These are phyloP conservation scores for Chamaecyparis obtusa DNA, from an alignment of 75 land plant genomes.

Conservation along the genomic window DNA sequence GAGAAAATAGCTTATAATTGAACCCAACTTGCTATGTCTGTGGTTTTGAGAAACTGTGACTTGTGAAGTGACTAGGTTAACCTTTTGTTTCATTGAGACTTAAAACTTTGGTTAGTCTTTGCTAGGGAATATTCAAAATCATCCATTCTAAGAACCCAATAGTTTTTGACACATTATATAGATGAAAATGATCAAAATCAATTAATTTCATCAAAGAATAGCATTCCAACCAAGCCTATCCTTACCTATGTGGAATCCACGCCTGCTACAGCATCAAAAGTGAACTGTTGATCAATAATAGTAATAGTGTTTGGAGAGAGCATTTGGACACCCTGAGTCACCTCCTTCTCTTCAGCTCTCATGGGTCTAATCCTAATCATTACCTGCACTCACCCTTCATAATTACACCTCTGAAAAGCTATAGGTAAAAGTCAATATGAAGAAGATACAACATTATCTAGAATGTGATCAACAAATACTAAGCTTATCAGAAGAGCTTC, in stretches of 20 bases:
- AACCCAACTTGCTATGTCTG: too few relatives aligned
- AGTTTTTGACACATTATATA: background rate
- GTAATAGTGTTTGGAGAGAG: slow-evolving; percentile 43
- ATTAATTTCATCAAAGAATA: background rate
- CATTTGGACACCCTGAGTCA: slow-evolving; percentile 47
- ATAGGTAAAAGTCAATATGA: background rate
- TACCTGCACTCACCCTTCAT: slow-evolving; percentile 34
- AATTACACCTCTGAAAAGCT: background rate
- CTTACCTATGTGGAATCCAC: slow-evolving; percentile 55
- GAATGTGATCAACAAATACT: background rate
- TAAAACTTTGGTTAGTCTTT: background rate
- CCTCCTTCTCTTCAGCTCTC: slow-evolving; percentile 42
- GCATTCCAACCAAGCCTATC: background rate
- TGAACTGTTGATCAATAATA: slow-evolving; percentile 52
- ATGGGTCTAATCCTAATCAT: slow-evolving; percentile 64
- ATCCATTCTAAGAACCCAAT: too few relatives aligned
- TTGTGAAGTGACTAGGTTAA: too few relatives aligned
- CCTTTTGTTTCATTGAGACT: too few relatives aligned
- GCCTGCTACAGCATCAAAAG: slow-evolving; percentile 71
- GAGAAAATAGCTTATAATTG: background rate
- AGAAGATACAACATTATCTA: background rate
- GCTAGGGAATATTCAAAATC: background rate
- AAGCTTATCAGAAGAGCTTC: background rate
- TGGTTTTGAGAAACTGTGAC: too few relatives aligned
- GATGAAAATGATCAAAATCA: background rate